phyloP scores from a whole-genome alignment of 192 early-diverging fungal genomes.

The Coemansia sp. region DNA sequence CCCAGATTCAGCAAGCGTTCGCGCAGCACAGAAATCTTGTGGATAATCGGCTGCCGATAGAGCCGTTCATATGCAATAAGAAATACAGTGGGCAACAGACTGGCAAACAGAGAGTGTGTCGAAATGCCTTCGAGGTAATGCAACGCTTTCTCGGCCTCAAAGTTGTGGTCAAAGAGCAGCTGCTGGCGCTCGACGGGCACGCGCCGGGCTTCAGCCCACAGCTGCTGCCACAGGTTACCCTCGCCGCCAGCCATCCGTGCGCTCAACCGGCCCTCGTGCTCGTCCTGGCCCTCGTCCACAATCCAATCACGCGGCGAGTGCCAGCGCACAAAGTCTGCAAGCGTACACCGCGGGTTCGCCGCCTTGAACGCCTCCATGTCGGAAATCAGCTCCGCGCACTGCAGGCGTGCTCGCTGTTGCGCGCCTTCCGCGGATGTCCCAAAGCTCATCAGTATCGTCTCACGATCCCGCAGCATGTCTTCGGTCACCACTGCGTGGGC shows the following conservation, averaged over 20 bases:
- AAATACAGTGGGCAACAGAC: slow-evolving; percentile 71
- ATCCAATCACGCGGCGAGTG: slow-evolving; percentile 94
- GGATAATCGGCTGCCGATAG: slow-evolving; percentile 38
- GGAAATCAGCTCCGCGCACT: slow-evolving; percentile 63
- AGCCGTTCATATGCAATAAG: slow-evolving; percentile 77
- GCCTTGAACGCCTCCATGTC: slow-evolving; percentile 96
- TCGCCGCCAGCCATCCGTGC: slow-evolving; percentile 67
- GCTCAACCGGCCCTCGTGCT: slow-evolving; percentile 57
- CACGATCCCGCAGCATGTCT: slow-evolving; percentile 84
- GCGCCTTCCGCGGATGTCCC: slow-evolving; percentile 72
- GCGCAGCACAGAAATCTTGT: slow-evolving; percentile 27
- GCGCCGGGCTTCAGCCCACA: slow-evolving; percentile 65
- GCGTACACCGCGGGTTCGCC: slow-evolving; percentile 72
- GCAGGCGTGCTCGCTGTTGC: slow-evolving; percentile 70
- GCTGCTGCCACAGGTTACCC: slow-evolving; percentile 83
- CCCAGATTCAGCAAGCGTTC: slow-evolving; percentile 17
- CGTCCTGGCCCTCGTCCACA: slow-evolving; percentile 53
- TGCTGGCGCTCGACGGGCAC: slow-evolving; percentile 71
- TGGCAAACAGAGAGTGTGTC: slow-evolving; percentile 56
- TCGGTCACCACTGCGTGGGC: slow-evolving; percentile 79
- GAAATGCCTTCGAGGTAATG: slow-evolving; percentile 63
- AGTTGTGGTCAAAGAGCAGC: slow-evolving; percentile 74
- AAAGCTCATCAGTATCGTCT: slow-evolving; percentile 71
- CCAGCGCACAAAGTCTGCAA: slow-evolving; percentile 95
- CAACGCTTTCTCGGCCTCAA: slow-evolving; percentile 77